phyloP scores from a whole-genome alignment of 2,329 filamentous ascomycete genomes.

The Aspergillus tubingensis region DNA sequence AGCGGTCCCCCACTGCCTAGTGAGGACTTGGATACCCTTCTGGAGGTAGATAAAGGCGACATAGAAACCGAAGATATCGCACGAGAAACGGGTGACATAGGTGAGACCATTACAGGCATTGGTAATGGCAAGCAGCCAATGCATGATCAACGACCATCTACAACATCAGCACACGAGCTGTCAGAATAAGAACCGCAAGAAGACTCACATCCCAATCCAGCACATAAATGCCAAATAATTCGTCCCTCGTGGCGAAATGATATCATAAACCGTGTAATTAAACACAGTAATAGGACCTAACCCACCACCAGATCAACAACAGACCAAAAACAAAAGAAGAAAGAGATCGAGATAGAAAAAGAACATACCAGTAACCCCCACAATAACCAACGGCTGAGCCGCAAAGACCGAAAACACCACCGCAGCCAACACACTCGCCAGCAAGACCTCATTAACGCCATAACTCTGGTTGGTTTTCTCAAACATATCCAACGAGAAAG shows the following conservation, averaged over 20 bases:
- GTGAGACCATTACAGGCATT: conserved; percentile 87
- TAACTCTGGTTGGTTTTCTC: conserved; percentile 81
- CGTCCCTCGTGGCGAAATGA: conserved; percentile 73
- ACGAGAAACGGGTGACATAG: conserved; percentile 88
- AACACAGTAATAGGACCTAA: conserved; percentile 86
- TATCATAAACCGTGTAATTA: conserved; percentile 92
- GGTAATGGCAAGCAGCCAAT: conserved; percentile 78
- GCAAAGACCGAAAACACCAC: conserved; percentile 79
- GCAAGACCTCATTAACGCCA: conserved; percentile 87
- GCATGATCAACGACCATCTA: conserved; percentile 80
- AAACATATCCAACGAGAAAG: conserved; percentile 93
- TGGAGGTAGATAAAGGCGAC: conserved; percentile 90
- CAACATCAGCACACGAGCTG: neutral
- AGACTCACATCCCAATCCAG: conserved; percentile 74
- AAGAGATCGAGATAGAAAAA: neutral
- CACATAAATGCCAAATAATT: conserved; percentile 90
- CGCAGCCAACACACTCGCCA: conserved; percentile 78
- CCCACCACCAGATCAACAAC: neutral
- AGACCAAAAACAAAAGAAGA: too few species aligned
- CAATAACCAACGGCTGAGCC: conserved; percentile 84
- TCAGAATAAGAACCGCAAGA: too few species aligned
- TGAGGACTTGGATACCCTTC: conserved; percentile 84
- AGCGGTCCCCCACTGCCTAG: conserved; percentile 65
- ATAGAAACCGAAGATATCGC: conserved; percentile 93
- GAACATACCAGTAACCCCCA: conserved; percentile 72